Evolutionary conservation across 2,329 filamentous ascomycete species (phyloP), one percentile per base, ranked within the genome.

Genomic region (Aureobasidium sp.): DNA sequence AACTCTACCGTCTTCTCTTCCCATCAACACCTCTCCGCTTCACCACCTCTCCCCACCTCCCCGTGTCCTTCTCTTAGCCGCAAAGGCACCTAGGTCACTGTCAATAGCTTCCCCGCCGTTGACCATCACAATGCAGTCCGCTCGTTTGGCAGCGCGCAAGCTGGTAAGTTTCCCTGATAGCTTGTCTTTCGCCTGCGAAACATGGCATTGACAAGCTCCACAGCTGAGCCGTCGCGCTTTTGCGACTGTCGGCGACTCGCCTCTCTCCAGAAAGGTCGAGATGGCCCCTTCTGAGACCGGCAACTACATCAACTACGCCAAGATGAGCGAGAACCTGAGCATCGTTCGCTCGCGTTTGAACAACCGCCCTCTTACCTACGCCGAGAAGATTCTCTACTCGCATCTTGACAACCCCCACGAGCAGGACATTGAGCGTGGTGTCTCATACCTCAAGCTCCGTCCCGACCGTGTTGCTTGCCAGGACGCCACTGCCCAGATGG

Each of bases 401-500:
- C 94, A 99, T 78, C 81, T 99, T 66, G 88, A 93, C 96, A 63
- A 85, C 84, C 59, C 85, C 86, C 70, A 97, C 92, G 54, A 83
- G 90, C 75, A 90, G 55, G 83, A 88, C 70, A 88, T 99, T 64
- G 30, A 86, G 94, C 74, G 74, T 44, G 93, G 93, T 67, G 86
- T 86, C 71, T 92, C 91, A 53, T 97, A 96, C 73, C 82, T 99
- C 76, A 96, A 96, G 80, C 88, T 99, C 75, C 96, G 96, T 77
- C 94, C 94, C 25, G 94, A 99, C 75, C 86, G 94, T 57, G 94
- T 97, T 68, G 95, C 95, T 66, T 99, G 99, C 94, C 94, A 99
- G 77, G 94, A 99, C 79, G 94, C 94, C 15, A 96, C 91, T 32
- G 94, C 94, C 7, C 94, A 99, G 79, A 99, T 99, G 94, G 94